Evolutionary conservation across 1,139 yeast genomes (phyloP), one percentile per base, ranked within the genome.

Genomic region (Wickerhamomyces sp.): DNA sequence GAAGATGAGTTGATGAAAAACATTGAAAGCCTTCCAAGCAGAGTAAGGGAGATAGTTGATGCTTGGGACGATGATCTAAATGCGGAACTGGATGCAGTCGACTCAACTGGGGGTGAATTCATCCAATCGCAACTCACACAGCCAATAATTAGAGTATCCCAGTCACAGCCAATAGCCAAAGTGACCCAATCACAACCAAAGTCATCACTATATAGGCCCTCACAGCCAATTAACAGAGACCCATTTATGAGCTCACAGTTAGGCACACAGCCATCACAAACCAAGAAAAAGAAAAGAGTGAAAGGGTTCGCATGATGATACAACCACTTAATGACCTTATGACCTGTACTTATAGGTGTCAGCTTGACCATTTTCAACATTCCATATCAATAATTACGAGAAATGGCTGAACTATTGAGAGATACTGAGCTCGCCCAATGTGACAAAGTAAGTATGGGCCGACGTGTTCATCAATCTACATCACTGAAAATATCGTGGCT

Each of bases 61-160:
- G 36, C 33, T 5, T 54, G 58, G 58, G 55, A 47, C 16, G 34
- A 47, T 3, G 51, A 45, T 9, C 41, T 32, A 6, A 14, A 7
- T 30, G 35, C 35, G 8, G 36, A 35, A 7, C 30, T 25, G 7
- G 32, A 35, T 4, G 37, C 12, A 12, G 5, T 12, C 8, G 13
- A 20, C 16, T 17, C 3, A 20, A 4, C 14, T 13, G 8, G 37
- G 8, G 44, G 40, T 1, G 41, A 39, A 21, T 14, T 8, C 14
- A 4, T 20, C 13, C 5, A n/a, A 12, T 30, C 31, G 10, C 31
- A 28, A 20, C 15, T 15, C 5, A 8, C 22, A 21, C 40, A 38
- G 20, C 41, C 41, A 16, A 21, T 18, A 9, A 36, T 36, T 21
- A 27, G 33, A 28, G 4, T 37, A 25, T 33, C 42, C 3, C 39